Base-by-base conservation (phyloP, 73 alveolate species). In the Blepharisma japonicum region DNA sequence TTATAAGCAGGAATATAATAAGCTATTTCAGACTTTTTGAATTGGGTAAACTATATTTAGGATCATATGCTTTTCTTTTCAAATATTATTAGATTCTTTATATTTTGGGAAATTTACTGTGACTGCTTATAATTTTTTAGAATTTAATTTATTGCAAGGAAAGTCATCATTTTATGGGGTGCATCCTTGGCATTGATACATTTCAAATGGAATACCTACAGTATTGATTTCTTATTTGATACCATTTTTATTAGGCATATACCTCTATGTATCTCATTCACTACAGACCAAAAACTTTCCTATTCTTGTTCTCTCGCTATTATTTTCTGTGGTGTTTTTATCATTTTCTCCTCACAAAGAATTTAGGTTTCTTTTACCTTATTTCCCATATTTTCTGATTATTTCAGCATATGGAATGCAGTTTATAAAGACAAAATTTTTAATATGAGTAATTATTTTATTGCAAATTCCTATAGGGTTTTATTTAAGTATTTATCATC, bases 311-410 rank as follows among this genome's bases (percentile, higher is more conserved):
- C 6, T 51, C 6, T 25, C 20, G 46, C 23, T 9, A 21, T 20
- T 81, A 6, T 81, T 79, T 56, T 45, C 72, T 6, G 11, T 79
- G 38, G 9, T 68, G 2, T 27, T 68, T 2, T 32, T 79, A 14
- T 45, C 81, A 38, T 54, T 55, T 20, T 77, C 86, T 9, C 71
- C 68, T n/a, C 89, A 81, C 50, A 81, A 81, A 77, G 89, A 81
- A 46, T 82, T 74, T 77, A 81, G 89, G 25, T 81, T 81, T 79
- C 38, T 81, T 48, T 46, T 81, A 8, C 86, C 89, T 1, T 81
- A 45, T 45, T 68, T 79, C 11, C 86, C 86, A 0, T 39, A 68
- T 39, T 18, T 61, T 32, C 27, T 79, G 7, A 25, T 25, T 27
- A 39, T 79, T 8, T 56, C 61, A n/a, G n/a, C 56, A 6, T 49